Conservation (phyloP, 164 flowering plant species). For the Euptelea pleiosperma region DNA sequence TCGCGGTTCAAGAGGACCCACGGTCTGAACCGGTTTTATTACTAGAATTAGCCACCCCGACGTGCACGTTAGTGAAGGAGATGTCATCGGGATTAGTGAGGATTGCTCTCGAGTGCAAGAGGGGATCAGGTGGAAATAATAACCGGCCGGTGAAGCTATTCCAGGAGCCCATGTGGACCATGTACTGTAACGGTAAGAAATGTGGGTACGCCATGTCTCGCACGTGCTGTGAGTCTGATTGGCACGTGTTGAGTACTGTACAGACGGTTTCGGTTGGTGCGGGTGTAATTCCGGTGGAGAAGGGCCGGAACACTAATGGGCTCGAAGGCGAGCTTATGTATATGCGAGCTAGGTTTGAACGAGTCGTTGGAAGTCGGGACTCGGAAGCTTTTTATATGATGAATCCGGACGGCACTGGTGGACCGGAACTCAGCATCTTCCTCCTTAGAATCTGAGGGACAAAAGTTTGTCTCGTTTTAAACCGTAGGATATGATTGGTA, state of each 20-base stretch:
- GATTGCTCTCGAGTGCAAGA: conserved; percentile 16
- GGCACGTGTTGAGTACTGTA: conserved; percentile 15
- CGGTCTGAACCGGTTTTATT: conserved; percentile 16
- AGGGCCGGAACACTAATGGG: too few species aligned
- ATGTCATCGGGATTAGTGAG: conserved; percentile 18
- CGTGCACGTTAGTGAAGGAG: conserved; percentile 15
- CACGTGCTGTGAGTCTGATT: conserved; percentile 18
- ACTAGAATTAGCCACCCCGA: conserved; percentile 12
- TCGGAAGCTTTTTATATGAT: conserved; percentile 19
- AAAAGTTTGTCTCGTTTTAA: too few species aligned
- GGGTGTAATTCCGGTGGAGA: conserved; percentile 8
- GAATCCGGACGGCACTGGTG: conserved; percentile 12
- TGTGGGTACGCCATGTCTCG: conserved; percentile 23
- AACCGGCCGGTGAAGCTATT: conserved; percentile 8
- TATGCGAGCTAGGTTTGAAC: conserved; percentile 13
- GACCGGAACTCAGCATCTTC: conserved; percentile 12
- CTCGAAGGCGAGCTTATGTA: conserved; percentile 11
- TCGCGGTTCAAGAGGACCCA: conserved; percentile 16
- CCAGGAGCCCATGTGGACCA: conserved; percentile 23
- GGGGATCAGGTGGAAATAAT: not conserved
- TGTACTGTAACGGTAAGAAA: conserved; percentile 24
- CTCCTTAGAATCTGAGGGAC: conserved; percentile 4
- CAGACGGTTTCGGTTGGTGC: conserved; percentile 11
- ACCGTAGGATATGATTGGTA: too few species aligned
- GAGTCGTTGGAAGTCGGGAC: conserved; percentile 17